Base-by-base conservation (phyloP, 2,329 filamentous ascomycete genomes). In the Exserohilum rostratum region DNA sequence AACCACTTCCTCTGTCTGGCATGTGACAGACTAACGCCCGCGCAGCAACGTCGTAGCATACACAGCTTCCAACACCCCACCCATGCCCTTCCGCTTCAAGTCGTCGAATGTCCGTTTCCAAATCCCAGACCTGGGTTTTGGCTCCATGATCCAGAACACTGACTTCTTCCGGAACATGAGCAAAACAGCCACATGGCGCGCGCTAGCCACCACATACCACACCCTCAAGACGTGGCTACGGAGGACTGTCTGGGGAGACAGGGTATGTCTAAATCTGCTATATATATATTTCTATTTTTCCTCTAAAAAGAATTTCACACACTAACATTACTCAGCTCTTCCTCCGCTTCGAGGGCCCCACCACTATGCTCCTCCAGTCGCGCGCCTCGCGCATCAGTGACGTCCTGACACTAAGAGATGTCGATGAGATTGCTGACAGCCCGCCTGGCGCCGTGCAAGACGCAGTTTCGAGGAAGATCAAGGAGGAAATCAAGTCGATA, bases 181-280 rank as follows among this genome's bases (percentile, higher is more conserved):
- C 51, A 82, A 87, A 58, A 90, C 90, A 3, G 79, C 83, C 12
- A 84, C 85, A 3, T 98, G 92, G 86, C 90, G 88, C 69, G 79
- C 84, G 7, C 61, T 91, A 1, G 83, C 87, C 37, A 82, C 82
- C n/a, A 69, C 86, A 27, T 75, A 89, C 6, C 90, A 90, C 75
- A 84, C 79, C 33, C 62, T 96, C 17, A 86, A 91, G 56, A 96
- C 92, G 0, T 87, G 88, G 78, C 82, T 88, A 37, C 84, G 93
- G 56, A 85, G 90, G 68, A 90, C 90, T 1, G 90, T 99, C 52
- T 98, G 92, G 91, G 95, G 95, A 18, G 95, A 99, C 72, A 80
- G 93, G 58, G 85, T 87, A 78, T 65, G 80, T 66, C 4, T 38
- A 9, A 5, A 58, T 13, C 5, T 12, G 30, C 12, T 3, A 53